These are phyloP conservation scores for Binderoboletus segoi DNA, from an alignment of 1,284 basidiomycete genomes.

Conservation along the genomic window DNA sequence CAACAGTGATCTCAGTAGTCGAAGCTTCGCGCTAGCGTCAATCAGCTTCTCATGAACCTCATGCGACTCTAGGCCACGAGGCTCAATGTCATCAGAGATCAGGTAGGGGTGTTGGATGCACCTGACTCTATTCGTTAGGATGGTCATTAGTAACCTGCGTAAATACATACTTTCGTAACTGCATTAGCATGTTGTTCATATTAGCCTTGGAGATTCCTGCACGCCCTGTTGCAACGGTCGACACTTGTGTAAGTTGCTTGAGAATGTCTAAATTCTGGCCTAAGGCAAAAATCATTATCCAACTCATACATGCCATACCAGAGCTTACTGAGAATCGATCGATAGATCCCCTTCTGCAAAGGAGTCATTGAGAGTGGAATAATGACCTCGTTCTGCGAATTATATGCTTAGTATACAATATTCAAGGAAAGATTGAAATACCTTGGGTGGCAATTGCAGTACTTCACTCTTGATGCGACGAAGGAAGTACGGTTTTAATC, in stretches of 20 bases:
- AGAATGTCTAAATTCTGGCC: conserved; percentile 72
- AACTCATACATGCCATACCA: not conserved
- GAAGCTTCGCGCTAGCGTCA: conserved; percentile 86
- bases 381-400: conserved; percentile 78
- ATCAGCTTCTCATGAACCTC: conserved; percentile 82
- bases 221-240: conserved; percentile 36
- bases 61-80: conserved; percentile 56
- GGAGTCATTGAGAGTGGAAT: conserved; percentile 90
- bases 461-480: conserved; percentile 93
- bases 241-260: conserved; percentile 53
- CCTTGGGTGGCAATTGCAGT: conserved; percentile 89
- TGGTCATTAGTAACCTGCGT: not conserved
- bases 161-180: conserved; percentile 71
- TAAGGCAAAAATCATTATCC: conserved; percentile 32
- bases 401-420: conserved; percentile 10
- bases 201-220: conserved; percentile 46
- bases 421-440: conserved; percentile 34
- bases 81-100: conserved; percentile 81
- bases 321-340: conserved; percentile 70
- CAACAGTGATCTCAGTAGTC: conserved; percentile 79
- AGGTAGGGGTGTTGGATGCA: conserved; percentile 92
- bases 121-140: conserved; percentile 41
- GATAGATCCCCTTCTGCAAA: conserved; percentile 89
- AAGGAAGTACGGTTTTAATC: conserved; percentile 88
- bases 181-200: conserved; percentile 85